Percentiles rank a stretch among this genome's conserved stretches.
Conservation (phyloP, 495 filamentous ascomycete genomes). For the Podospora comata region DNA sequence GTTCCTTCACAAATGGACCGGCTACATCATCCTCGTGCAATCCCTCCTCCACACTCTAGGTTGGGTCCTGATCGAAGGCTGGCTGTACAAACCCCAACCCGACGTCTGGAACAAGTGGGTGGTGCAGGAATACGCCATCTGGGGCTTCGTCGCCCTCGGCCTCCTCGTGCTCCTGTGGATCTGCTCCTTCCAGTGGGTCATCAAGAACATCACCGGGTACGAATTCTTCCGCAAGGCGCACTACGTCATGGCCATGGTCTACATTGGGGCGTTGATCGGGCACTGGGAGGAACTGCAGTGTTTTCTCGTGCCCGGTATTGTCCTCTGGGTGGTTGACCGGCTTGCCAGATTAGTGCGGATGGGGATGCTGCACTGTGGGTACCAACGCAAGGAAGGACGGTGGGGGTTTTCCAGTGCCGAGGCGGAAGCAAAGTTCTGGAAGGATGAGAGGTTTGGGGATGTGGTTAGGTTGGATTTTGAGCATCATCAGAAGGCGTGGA, state of each 20-base stretch:
- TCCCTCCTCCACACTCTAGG: constrained; percentile 61
- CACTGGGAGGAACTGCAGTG: constrained; percentile 62
- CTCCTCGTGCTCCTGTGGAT: constrained; percentile 54
- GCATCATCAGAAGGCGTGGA: constrained; percentile 55
- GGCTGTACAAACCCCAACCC: constrained; percentile 65
- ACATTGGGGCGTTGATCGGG: constrained; percentile 64
- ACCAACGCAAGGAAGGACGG: constrained; percentile 29
- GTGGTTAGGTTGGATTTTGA: constrained; percentile 56
- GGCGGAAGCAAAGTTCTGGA: constrained; percentile 48
- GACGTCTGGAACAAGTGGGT: constrained; percentile 49
- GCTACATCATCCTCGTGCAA: constrained; percentile 61
- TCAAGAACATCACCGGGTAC: constrained; percentile 57
- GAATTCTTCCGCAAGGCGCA: constrained; percentile 65
- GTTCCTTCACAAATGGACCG: constrained; percentile 65
- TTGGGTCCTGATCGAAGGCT: constrained; percentile 60
- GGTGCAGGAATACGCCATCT: constrained; percentile 57
- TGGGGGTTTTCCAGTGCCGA: constrained; percentile 50
- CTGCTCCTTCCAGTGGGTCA: constrained; percentile 52
- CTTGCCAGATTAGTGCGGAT: constrained; percentile 48
- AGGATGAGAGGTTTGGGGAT: constrained; percentile 49
- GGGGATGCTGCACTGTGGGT: constrained; percentile 52
- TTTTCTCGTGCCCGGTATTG: constrained; percentile 60
- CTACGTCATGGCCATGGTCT: constrained; percentile 61
- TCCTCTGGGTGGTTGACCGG: constrained; percentile 56
- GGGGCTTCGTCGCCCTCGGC: constrained; percentile 62